Evolutionary conservation across 441 rosid genomes (phyloP).

Genomic region (Jatropha multifida): DNA sequence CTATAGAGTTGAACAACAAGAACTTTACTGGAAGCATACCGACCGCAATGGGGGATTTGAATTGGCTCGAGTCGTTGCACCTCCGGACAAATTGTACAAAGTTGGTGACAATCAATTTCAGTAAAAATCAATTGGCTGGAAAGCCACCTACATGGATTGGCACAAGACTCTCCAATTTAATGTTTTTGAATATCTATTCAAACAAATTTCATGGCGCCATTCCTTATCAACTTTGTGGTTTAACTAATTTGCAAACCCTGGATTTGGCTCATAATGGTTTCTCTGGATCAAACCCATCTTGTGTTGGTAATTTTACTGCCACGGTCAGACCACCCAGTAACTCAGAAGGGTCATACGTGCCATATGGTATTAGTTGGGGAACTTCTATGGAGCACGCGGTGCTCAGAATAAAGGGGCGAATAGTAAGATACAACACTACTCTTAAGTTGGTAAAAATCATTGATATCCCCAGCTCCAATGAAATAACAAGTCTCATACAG

Average conservation of each 20-base stretch:
- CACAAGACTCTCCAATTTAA: background rate
- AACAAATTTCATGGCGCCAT: background rate
- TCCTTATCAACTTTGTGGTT: background rate
- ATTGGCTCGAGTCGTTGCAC: background rate
- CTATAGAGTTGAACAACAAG: background rate
- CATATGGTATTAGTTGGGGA: no score
- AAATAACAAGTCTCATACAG: background rate
- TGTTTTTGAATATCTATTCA: background rate
- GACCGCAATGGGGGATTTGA: background rate
- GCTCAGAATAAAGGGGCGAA: no score
- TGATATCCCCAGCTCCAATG: no score
- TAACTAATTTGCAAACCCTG: background rate
- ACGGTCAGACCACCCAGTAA: no score
- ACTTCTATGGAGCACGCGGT: no score
- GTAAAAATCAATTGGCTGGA: background rate
- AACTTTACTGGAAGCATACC: background rate
- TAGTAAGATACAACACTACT: no score
- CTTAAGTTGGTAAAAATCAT: no score
- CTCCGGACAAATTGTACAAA: background rate
- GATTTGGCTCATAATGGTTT: background rate
- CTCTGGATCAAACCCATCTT: no score
- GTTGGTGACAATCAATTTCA: background rate
- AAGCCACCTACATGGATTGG: background rate
- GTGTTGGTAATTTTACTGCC: no score
- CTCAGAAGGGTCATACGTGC: no score